Conservation (phyloP, 2,329 filamentous ascomycete species). For the Colletotrichum viniferum region DNA sequence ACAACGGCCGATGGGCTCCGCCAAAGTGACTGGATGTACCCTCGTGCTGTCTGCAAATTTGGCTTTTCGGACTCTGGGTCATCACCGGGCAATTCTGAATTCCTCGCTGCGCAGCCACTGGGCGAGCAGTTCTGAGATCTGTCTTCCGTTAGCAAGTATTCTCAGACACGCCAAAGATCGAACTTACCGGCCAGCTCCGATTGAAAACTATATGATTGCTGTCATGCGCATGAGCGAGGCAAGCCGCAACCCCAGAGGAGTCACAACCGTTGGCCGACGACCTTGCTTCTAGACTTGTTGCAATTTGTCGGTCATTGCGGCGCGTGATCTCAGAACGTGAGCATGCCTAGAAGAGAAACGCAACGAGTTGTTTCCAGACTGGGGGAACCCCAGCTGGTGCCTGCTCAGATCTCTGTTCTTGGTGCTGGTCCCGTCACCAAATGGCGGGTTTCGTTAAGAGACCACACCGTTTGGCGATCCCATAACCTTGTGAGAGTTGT, state of each 20-base stretch:
- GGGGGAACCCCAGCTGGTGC: not conserved
- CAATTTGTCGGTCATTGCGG: constrained; percentile 28
- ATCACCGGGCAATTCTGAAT: constrained; percentile 35
- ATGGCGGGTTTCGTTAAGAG: constrained; percentile 9
- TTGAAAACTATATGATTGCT: constrained; percentile 42
- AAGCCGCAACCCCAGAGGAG: constrained; percentile 3
- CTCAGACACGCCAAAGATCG: not conserved
- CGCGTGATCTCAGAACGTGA: constrained; percentile 2
- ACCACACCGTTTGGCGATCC: constrained; percentile 14
- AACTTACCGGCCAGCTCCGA: constrained; percentile 34
- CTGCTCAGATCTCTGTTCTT: constrained; percentile 42
- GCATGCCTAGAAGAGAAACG: not conserved
- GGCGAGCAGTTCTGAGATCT: constrained; percentile 10
- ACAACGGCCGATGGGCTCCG: constrained; percentile 30
- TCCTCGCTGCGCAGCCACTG: constrained; percentile 17
- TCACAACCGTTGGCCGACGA: constrained; percentile 1
- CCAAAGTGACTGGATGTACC: constrained; percentile 16
- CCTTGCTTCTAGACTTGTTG: constrained; percentile 6
- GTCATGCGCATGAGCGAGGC: constrained; percentile 19
- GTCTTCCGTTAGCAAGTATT: not conserved
- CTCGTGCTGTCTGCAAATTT: constrained; percentile 44
- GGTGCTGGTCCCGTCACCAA: constrained; percentile 23
- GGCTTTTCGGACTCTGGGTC: constrained; percentile 40
- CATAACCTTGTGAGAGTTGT: constrained; percentile 22
- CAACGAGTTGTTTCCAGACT: not conserved